Conservation (phyloP, 257 asterid species). For the Rhazya stricta region DNA sequence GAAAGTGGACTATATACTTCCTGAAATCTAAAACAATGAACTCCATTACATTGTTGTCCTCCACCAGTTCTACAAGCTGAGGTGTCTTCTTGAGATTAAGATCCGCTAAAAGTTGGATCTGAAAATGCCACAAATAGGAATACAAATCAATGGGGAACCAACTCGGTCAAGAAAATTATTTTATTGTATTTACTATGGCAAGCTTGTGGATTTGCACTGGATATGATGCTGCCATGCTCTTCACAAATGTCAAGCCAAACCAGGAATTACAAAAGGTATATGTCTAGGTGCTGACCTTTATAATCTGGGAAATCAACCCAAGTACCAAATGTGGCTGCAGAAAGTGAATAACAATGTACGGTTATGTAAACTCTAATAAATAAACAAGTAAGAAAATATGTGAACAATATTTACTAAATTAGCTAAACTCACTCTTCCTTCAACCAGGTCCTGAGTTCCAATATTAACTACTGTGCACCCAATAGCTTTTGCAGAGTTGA, state of each 20-base stretch:
- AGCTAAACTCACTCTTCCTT: slow-evolving; percentile 85
- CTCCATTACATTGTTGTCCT: slow-evolving; percentile 70
- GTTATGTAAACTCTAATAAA: neutral
- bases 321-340: slow-evolving; percentile 95
- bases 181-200: neutral
- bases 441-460: slow-evolving; percentile 88
- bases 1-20: slow-evolving; percentile 4
- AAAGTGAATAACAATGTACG: slow-evolving; percentile 10
- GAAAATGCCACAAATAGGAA: slow-evolving; percentile 25
- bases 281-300: slow-evolving; percentile 58
- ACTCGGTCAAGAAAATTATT: neutral
- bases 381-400: slow-evolving; percentile 1
- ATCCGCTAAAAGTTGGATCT: slow-evolving; percentile 96
- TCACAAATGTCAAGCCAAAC: neutral
- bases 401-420: slow-evolving; percentile 14
- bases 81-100: slow-evolving; percentile 98
- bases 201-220: neutral
- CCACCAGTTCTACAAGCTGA: slow-evolving; percentile 92
- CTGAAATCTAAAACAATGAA: slow-evolving; percentile 17
- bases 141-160: neutral
- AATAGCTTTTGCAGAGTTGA: slow-evolving; percentile 97
- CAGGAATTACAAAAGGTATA: neutral
- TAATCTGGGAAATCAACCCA: slow-evolving; percentile 92
- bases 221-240: too few species aligned
- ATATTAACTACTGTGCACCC: slow-evolving; percentile 95